Percentiles rank a stretch among this genome's conserved stretches.
Evolutionary conservation across 805 yeast species (phyloP).

Genomic region (Myxozyma geophila): DNA sequence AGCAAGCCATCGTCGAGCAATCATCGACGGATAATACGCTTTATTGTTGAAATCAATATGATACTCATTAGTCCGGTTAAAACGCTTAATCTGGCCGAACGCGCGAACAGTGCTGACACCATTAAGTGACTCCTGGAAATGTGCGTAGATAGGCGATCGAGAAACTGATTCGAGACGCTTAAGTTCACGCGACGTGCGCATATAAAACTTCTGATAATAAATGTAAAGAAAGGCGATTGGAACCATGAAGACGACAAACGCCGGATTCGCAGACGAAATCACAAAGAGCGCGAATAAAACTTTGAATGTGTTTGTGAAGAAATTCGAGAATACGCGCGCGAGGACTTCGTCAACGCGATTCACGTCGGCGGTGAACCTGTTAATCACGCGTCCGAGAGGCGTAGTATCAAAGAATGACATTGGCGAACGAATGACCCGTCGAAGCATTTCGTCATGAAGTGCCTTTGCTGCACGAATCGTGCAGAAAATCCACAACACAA

Average conservation of each 20-base stretch:
- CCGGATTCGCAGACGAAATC: conserved; percentile 86
- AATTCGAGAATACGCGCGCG: conserved; percentile 45
- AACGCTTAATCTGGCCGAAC: conserved; percentile 64
- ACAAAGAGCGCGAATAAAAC: conserved; percentile 69
- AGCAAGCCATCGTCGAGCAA: conserved; percentile 96
- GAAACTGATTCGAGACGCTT: conserved; percentile 72
- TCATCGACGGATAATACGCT: conserved; percentile 88
- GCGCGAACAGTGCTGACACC: conserved; percentile 83
- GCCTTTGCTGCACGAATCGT: conserved; percentile 70
- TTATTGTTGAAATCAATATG: conserved; percentile 82
- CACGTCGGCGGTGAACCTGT: conserved; percentile 88
- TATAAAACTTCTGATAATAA: conserved; percentile 71
- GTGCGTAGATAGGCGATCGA: conserved; percentile 77
- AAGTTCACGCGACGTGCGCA: conserved; percentile 73
- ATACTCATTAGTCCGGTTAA: conserved; percentile 56
- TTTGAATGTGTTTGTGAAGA: conserved; percentile 44
- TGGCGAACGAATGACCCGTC: conserved; percentile 78
- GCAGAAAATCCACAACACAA: conserved; percentile 77
- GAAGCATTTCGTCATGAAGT: conserved; percentile 74
- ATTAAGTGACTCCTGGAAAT: conserved; percentile 75
- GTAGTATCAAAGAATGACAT: conserved; percentile 96
- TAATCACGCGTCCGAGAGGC: conserved; percentile 87
- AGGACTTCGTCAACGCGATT: conserved; percentile 82
- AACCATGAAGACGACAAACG: conserved; percentile 67
- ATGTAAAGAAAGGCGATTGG: conserved; percentile 71